Base-by-base conservation (phyloP, 139 green algal species). In the Picochlorum sp. region DNA sequence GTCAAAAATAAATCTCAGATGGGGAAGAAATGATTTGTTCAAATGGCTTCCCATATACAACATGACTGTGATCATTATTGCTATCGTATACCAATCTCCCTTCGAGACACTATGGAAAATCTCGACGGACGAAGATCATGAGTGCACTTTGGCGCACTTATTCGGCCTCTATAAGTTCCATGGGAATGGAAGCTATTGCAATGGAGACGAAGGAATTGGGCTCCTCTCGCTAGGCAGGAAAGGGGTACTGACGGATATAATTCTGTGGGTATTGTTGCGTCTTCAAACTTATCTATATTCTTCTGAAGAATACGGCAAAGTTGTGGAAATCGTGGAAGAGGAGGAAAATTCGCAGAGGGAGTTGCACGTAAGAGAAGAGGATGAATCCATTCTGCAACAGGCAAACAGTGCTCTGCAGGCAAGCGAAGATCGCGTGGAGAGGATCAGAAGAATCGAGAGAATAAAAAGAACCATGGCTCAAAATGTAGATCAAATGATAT, bases 11-110 rank as follows among this genome's bases (percentile, higher is more conserved):
- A 61, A 31, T 20, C 80, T 88, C 60, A 66, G 76, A 3, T 3
- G 15, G 23, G 14, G 51, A 41, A 58, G 63, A 47, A 70, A 68
- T 47, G 50, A 34, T 55, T 73, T 90, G 54, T 85, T 90, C 60
- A 55, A 51, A n/a, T 88, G 77, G 73, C 79, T 92, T 69, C 75
- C 80, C 5, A 24, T 72, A 2, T 89, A 86, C 81, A 92, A 92
- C 65, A 76, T 86, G 58, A 28, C 57, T 34, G 86, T 92, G 20
- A 81, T 92, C 54, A 55, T 75, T 10, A 20, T 81, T 7, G 79
- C 77, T 58, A 68, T 87, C 13, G 13, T 70, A 11, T 88, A 85
- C 50, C 85, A 91, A 75, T 74, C 80, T 4, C 74, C 74, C 14
- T 67, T 77, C 18, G 54, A 74, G 23, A 8, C 0, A 41, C 34